Evolutionary conservation across 805 yeast genomes (phyloP), one percentile per base, ranked within the genome.

Genomic region (Yarrowia alimentaria): DNA sequence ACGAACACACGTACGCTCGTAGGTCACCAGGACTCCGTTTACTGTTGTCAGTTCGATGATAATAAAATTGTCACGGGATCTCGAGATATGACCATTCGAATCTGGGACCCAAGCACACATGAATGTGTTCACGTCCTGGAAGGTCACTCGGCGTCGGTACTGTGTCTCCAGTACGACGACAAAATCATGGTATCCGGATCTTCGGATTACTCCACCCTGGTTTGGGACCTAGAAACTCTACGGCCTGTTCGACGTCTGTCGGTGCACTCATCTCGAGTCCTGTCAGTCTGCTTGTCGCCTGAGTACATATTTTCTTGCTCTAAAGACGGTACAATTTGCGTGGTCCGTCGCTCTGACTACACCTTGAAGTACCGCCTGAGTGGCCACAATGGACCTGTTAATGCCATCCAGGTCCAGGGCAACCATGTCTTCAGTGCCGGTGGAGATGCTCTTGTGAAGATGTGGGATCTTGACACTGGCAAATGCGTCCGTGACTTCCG

Each of bases 11-110:
- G 30, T 17, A 52, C 56, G 7, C 54, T 66, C 20, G 51, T 43
- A 4, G 96, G 96, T 4, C 98, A 90, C 62, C 71, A 77, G 30
- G 96, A 86, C 63, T 91, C 95, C 16, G 84, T 90, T 11, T 75
- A 91, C 28, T 80, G 95, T 56, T 74, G 89, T 38, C 88, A 85
- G 62, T 85, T 83, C 66, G 81, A 81, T 55, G 79, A 83, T 63
- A 71, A 80, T 57, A 69, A 77, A 54, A 68, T 90, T 30, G 80
- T 90, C 68, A 86, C 95, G 2, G 97, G 96, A 0, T 87, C 96
- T 0, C 37, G 68, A 6, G 72, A 68, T 47, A 50, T 55, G 5
- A 58, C 67, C 12, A 55, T 69, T n/a, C 58, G 62, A 16, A 56
- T 68, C 4, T 68, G 73, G 73, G 58, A 61, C 28, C 34, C 61